Evolutionary conservation across 2,329 filamentous ascomycete species (phyloP), one percentile per base, ranked within the genome.

Genomic region (Stachybotrys elegans): DNA sequence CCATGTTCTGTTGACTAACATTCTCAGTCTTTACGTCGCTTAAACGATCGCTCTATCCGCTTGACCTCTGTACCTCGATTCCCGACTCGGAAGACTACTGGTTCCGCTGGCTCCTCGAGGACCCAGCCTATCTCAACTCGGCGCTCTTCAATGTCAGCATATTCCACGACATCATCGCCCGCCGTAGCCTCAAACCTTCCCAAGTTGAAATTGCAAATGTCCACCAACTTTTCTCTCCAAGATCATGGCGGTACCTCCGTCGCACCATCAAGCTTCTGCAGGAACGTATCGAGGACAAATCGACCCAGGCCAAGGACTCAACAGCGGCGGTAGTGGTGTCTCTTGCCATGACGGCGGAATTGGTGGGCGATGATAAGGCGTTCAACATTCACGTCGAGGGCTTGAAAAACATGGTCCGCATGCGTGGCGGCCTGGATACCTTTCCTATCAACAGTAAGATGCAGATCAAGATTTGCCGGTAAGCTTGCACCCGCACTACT

Each of bases 401-500:
- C 0, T 20, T 62, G 13, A 44, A 48, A 3, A 40, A 53, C 7
- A 58, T 62, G 5, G 54, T 62, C 0, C 39, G 46, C 9, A 41
- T 61, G 36, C 50, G 56, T 4, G 60, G 60, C 16, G 60, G 57
- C 1, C 11, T 62, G 0, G 42, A 50, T 5, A 49, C 21, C 1
- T 58, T 61, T 7, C 38, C 38, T 2, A 38, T 54, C 9, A 60
- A 60, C 4, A 42, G 47, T 0, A 52, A 59, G 22, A 22, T 62
- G 3, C 51, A 59, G 20, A 48, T 56, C 21, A 62, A 62, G 16
- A 49, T 62, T 4, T 58, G 55, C 3, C 57, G 58, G 59, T 61
- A 29, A 43, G 58, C 47, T 11, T 5, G 1, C 2, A 4, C 14
- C 8, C 4, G 1, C 2, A 4, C 14, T 0, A 1, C 12, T 4